These are phyloP conservation scores for Isabelozyma heimii DNA, from an alignment of 805 yeast species.

Conservation along the genomic window DNA sequence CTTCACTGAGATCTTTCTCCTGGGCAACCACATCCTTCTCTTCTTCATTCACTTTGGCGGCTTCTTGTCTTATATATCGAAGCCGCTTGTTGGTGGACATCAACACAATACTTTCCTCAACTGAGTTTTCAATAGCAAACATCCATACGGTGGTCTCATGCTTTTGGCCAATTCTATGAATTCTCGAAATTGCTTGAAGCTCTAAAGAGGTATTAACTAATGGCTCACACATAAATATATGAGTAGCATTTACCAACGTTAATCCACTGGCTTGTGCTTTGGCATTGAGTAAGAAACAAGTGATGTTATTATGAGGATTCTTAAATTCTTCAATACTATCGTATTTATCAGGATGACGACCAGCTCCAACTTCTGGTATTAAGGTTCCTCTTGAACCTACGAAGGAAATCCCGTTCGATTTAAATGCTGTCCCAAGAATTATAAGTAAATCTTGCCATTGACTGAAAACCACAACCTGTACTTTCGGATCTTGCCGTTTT, in stretches of 20 bases:
- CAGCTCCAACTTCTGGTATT: conserved; percentile 28
- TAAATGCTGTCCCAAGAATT: conserved; percentile 64
- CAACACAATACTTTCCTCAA: conserved; percentile 84
- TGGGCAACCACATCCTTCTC: conserved; percentile 12
- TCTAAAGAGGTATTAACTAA: conserved; percentile 84
- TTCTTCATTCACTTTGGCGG: conserved; percentile 4
- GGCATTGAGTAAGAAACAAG: conserved; percentile 84
- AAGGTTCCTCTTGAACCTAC: conserved; percentile 52
- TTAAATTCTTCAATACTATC: conserved; percentile 60
- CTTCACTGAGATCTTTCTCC: conserved; percentile 32
- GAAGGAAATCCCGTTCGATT: conserved; percentile 52
- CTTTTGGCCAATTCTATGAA: conserved; percentile 89
- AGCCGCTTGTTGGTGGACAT: conserved; percentile 62
- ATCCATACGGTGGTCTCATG: conserved; percentile 86
- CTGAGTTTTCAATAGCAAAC: conserved; percentile 78
- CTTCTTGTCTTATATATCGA: conserved; percentile 27
- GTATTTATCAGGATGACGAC: conserved; percentile 22
- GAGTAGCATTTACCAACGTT: conserved; percentile 88
- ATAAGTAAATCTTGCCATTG: conserved; percentile 81
- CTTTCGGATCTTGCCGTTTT: conserved; percentile 51
- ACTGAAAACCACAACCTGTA: conserved; percentile 84
- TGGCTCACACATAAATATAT: conserved; percentile 91
- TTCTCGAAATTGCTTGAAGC: conserved; percentile 85
- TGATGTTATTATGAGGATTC: conserved; percentile 51
- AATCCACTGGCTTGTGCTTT: conserved; percentile 87